Percentiles rank a stretch among this genome's conserved stretches.
Conservation (phyloP, 106 monocot species). For the Allium sativum region DNA sequence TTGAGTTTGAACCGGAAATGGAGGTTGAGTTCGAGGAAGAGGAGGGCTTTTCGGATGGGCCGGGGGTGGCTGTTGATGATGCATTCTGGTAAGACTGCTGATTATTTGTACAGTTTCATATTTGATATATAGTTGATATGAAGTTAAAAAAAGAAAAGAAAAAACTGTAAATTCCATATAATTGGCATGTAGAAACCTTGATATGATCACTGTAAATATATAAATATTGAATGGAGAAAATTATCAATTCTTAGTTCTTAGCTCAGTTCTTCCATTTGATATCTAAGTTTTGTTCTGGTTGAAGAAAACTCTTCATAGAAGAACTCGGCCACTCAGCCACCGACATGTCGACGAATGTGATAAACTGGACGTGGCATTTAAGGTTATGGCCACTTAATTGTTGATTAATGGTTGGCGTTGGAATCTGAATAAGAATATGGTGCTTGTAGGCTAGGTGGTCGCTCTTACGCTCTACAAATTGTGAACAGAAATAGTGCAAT, state of each 20-base stretch:
- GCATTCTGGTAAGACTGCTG: constrained; percentile 33
- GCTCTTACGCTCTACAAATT: no score
- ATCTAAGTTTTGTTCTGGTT: no score
- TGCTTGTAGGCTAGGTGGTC: no score
- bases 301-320: no score
- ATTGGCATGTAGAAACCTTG: not conserved
- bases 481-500: no score
- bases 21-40: constrained; percentile 51
- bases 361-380: no score
- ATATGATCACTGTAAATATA: not conserved
- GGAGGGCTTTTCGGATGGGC: constrained; percentile 7
- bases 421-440: no score
- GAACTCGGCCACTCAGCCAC: no score
- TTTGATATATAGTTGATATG: constrained; percentile 3
- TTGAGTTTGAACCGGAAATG: constrained; percentile 58
- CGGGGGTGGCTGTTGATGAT: constrained; percentile 58
- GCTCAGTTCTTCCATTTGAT: no score
- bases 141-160: not conserved
- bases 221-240: not conserved
- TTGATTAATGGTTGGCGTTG: no score
- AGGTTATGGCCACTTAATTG: no score
- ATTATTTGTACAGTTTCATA: constrained; percentile 8
- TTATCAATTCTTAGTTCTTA: constrained; percentile 6
- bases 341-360: no score
- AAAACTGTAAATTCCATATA: constrained; percentile 4